Base-by-base conservation (phyloP, 2,329 filamentous ascomycete genomes). In the Xylariaceae sp. region DNA sequence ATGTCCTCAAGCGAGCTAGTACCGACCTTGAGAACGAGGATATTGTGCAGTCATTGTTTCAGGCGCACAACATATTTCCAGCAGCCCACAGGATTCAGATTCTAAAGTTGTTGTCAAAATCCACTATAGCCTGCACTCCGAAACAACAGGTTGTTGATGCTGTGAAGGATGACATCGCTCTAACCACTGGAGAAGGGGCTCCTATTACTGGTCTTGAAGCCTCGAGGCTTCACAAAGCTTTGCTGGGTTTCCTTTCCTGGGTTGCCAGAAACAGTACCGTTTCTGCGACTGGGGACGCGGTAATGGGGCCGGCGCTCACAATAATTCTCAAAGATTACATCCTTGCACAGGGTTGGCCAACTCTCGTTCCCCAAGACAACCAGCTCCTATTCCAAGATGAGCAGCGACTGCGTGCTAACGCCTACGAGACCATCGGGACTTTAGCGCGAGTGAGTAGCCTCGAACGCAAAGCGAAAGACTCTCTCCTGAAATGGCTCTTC, bases 381-480 rank as follows among this genome's bases (percentile, higher is more conserved):
- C 80, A 55, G 59, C 67, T 69, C 5, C 71, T 73, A 10, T 80
- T 82, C 1, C 73, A 79, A 9, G 85, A 88, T 52, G 84, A 87
- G 56, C 77, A 87, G 56, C 81, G 83, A 2, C 78, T 96, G 49
- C 85, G 93, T 47, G 87, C 87, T 4, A 87, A 89, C 69, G 92
- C 89, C 1, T 97, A 97, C 72, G 93, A 97, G 72, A 92, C 90
- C 0, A 90, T 97, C 45, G 94, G 93, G 0, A 82, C 94, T 11
- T 75, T 97, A 23, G 86, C 89, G 57, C 85, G 86, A 64, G 84
- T 83, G 3, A 83, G 87, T 3, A 75, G 80, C 2, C 81, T 84
- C 66, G 76, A 85, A 3, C 68, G 84, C 10, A 74, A 75, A 45
- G 77, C 70, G 66, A 81, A 79, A 68, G 84, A 78, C 58, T 82